These are phyloP conservation scores for Kodamaea jinghongensis DNA, from an alignment of 805 yeast genomes.

Conservation along the genomic window DNA sequence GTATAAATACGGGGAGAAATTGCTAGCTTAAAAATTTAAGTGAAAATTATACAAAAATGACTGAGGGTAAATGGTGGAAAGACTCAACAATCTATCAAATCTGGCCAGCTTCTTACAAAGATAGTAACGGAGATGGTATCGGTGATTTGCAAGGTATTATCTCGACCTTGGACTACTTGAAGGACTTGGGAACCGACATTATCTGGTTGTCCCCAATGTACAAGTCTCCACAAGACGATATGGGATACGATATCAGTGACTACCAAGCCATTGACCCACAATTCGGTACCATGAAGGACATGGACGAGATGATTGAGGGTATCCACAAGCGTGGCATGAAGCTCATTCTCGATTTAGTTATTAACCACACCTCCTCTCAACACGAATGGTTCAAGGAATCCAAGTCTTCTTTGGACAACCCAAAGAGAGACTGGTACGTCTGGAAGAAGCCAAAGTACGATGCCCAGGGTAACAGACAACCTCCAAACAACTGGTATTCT, in stretches of 20 bases:
- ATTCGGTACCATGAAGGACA: conserved; percentile 54
- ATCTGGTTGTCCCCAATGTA: conserved; percentile 59
- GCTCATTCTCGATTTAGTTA: conserved; percentile 52
- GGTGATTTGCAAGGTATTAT: conserved; percentile 58
- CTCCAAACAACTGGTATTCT: conserved; percentile 58
- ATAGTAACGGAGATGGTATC: conserved; percentile 56
- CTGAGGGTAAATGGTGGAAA: conserved; percentile 49
- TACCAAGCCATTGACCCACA: conserved; percentile 50
- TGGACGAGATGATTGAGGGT: conserved; percentile 46
- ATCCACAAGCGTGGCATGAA: conserved; percentile 49
- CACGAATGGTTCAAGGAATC: conserved; percentile 61
- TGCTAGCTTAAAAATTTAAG: not conserved
- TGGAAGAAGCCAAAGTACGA: conserved; percentile 53
- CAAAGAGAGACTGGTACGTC: conserved; percentile 60
- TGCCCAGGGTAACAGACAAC: conserved; percentile 45
- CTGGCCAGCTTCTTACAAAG: conserved; percentile 61
- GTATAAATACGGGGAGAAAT: not conserved
- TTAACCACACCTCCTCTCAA: conserved; percentile 55
- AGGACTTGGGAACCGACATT: conserved; percentile 49
- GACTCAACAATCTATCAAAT: conserved; percentile 55
- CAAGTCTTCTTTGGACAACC: conserved; percentile 45
- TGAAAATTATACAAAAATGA: conserved; percentile 1
- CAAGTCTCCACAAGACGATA: conserved; percentile 58
- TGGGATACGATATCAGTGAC: conserved; percentile 61
- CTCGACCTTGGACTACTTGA: conserved; percentile 49